Evolutionary conservation across 2,329 filamentous ascomycete genomes (phyloP), one percentile per base, ranked within the genome.

Genomic region (Ophiobolus disseminans): DNA sequence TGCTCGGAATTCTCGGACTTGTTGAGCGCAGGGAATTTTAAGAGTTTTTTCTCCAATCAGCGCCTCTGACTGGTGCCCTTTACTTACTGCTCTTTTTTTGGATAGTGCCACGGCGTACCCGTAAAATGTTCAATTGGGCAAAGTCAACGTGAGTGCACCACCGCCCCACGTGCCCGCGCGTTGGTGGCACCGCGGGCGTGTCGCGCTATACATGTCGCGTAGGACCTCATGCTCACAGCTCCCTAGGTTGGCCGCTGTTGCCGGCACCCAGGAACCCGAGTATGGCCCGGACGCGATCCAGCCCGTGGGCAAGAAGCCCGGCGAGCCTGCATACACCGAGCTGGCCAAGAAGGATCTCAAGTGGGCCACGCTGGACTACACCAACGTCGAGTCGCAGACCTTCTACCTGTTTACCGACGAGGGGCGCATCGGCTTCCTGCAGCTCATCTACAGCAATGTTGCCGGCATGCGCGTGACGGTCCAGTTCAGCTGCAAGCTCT

Each of bases 401-500:
- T 99, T 97, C 78, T 99, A 99, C 78, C 77, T 97, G 68, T 87
- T 87, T 75, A 81, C 88, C 46, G 89, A 96, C 55, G 85, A 80
- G 51, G 94, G 94, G 40, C 82, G 87, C 56, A 75, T 92, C 57
- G 90, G 83, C 43, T 84, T 96, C 75, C 85, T 85, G 52, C 94
- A 99, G 81, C 83, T 97, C 76, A 96, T 99, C 73, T 96, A 97
- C 81, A 97, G 90, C 80, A 97, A 96, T 76, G 89, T 99, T 73
- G 88, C 85, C 63, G 92, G 93, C 72, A 85, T 99, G 58, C 88
- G 89, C 65, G 92, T 88, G 34, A 99, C 93, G 20, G 87, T 85
- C 70, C 93, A 97, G 77, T 96, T 97, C 83, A 97, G 90, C 79
- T 85, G 84, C 75, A 97, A 97, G 81, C 83, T 97, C 74, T 95